Evolutionary conservation across 2,329 filamentous ascomycete species (phyloP).

Genomic region (Cadophora luteo-olivacea): DNA sequence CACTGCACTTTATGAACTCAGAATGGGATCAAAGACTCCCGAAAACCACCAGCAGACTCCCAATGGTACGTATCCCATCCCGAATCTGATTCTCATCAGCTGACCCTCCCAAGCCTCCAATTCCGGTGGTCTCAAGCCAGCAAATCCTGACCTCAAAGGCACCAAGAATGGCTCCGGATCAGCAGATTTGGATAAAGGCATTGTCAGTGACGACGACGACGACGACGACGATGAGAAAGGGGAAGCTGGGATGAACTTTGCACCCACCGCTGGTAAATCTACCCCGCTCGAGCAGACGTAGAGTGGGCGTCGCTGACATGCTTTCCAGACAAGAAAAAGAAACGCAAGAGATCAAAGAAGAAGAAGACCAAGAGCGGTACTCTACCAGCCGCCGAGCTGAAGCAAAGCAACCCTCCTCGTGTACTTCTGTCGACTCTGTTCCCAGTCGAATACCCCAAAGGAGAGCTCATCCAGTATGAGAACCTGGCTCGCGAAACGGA

Average conservation of each 20-base stretch:
- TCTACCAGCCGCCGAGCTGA: slow-evolving; percentile 49
- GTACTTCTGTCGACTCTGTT: slow-evolving; percentile 76
- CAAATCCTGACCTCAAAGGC: slow-evolving; percentile 24
- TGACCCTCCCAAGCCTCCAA: slow-evolving; percentile 26
- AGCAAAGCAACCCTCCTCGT: slow-evolving; percentile 76
- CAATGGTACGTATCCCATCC: slow-evolving; percentile 29
- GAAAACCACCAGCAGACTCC: slow-evolving; percentile 37
- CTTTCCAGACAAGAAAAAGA: slow-evolving; percentile 66
- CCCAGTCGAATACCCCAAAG: slow-evolving; percentile 73
- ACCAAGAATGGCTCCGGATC: slow-evolving; percentile 29
- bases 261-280: slow-evolving; percentile 27
- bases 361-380: slow-evolving; percentile 66
- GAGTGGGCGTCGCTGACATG: slow-evolving; percentile 4
- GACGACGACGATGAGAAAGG: slow-evolving; percentile 33
- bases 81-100: not conserved
- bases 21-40: slow-evolving; percentile 37
- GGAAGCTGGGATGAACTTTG: slow-evolving; percentile 26
- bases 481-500: slow-evolving; percentile 78
- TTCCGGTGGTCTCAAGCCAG: slow-evolving; percentile 32
- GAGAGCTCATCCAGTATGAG: slow-evolving; percentile 81
- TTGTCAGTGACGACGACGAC: slow-evolving; percentile 33
- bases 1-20: slow-evolving; percentile 15
- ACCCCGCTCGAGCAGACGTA: not conserved
- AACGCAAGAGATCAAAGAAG: slow-evolving; percentile 79
- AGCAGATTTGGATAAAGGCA: slow-evolving; percentile 37